These are phyloP conservation scores for Podosphaera leucotricha DNA, from an alignment of 2,329 filamentous ascomycete species.

Conservation along the genomic window DNA sequence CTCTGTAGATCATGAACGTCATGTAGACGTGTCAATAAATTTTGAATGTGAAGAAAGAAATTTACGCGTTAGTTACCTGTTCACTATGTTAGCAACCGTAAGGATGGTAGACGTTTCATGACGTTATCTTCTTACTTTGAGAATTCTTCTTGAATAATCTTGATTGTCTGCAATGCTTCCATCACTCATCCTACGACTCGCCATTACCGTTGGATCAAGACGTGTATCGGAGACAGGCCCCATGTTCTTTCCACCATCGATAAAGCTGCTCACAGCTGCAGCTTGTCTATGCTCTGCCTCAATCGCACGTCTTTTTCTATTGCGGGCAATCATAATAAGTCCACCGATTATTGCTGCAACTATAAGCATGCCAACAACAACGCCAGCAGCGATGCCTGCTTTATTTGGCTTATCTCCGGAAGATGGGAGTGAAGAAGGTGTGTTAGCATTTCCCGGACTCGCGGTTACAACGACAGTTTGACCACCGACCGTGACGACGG, in stretches of 20 bases:
- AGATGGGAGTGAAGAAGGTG: conserved; percentile 2
- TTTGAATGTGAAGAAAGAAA: neutral
- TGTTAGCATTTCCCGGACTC: conserved; percentile 2
- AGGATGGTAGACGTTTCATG: too few species aligned
- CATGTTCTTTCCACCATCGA: conserved; percentile 35
- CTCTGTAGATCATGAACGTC: neutral
- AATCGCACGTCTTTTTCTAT: conserved; percentile 50
- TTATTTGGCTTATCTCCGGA: conserved; percentile 18
- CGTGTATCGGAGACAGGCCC: conserved; percentile 61
- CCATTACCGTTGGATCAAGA: conserved; percentile 63
- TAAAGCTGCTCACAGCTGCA: conserved; percentile 55
- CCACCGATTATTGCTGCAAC: conserved; percentile 42
- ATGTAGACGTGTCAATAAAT: neutral
- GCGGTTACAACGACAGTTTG: conserved; percentile 14
- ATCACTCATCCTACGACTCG: conserved; percentile 65
- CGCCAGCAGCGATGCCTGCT: conserved; percentile 69
- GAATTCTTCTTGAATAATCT: conserved; percentile 86
- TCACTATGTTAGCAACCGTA: neutral
- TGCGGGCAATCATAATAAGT: conserved; percentile 49
- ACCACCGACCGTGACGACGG: conserved; percentile 13
- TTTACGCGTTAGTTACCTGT: conserved; percentile 1
- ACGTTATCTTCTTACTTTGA: conserved; percentile 39
- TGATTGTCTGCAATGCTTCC: conserved; percentile 94
- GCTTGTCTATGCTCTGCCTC: conserved; percentile 72
- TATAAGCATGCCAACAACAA: conserved; percentile 60